These are phyloP conservation scores for Trypanosoma congolense DNA, from an alignment of 208 protist species.

Conservation along the genomic window DNA sequence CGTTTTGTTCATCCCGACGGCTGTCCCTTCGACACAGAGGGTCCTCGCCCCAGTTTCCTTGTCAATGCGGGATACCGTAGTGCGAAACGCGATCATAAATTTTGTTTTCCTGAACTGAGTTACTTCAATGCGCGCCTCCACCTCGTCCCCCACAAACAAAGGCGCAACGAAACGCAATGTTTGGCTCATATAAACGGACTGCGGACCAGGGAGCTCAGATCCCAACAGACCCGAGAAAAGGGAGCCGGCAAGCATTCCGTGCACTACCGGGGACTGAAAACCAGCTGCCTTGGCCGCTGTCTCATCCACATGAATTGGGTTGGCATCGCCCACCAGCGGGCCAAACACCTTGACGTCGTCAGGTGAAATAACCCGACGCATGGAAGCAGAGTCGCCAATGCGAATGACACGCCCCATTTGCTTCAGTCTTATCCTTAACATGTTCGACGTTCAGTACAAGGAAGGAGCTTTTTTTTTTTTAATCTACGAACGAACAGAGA, in stretches of 20 bases:
- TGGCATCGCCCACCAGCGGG: slow-evolving; percentile 73
- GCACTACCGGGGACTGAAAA: slow-evolving; percentile 68
- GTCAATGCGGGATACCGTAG: slow-evolving; percentile 55
- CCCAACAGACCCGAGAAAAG: slow-evolving; percentile 86
- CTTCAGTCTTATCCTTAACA: slow-evolving; percentile 15
- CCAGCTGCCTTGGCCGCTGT: slow-evolving; percentile 63
- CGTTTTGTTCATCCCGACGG: slow-evolving; percentile 81
- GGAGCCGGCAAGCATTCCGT: slow-evolving; percentile 81
- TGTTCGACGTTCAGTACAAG: slow-evolving; percentile 10
- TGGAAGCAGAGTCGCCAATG: slow-evolving; percentile 49
- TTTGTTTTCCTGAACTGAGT: slow-evolving; percentile 57
- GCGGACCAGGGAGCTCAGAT: slow-evolving; percentile 69
- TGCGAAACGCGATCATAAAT: slow-evolving; percentile 68
- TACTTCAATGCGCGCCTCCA: slow-evolving; percentile 64
- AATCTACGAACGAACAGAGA: too few species aligned
- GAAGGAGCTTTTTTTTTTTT: too few species aligned
- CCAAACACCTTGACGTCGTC: slow-evolving; percentile 69
- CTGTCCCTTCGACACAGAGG: slow-evolving; percentile 65
- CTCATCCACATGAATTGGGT: slow-evolving; percentile 76
- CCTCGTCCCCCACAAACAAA: slow-evolving; percentile 74
- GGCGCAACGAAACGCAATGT: slow-evolving; percentile 65
- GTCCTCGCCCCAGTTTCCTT: slow-evolving; percentile 35
- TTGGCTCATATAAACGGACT: slow-evolving; percentile 87
- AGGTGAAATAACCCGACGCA: slow-evolving; percentile 39
- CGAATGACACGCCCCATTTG: slow-evolving; percentile 37